These are phyloP conservation scores for Aspergillus texensis DNA, from an alignment of 2,329 filamentous ascomycete genomes.

Conservation along the genomic window DNA sequence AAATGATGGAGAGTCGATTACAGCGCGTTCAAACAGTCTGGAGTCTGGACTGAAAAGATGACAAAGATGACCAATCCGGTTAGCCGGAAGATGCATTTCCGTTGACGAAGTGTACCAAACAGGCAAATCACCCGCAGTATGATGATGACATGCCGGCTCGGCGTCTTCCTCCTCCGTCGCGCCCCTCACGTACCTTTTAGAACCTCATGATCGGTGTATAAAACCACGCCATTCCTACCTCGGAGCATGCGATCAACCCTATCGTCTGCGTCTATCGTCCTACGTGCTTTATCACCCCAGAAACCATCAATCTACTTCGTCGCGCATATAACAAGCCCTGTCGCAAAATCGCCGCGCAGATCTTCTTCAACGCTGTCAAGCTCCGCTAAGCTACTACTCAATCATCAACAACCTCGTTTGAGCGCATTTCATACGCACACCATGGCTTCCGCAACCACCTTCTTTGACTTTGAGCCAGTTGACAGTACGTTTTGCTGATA, in stretches of 20 bases:
- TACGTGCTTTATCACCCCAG: neutral
- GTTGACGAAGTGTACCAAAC: neutral
- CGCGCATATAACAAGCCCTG: neutral
- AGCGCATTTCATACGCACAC: conserved; percentile 26
- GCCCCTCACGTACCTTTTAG: neutral
- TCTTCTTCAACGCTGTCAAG: neutral
- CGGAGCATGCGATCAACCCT: neutral
- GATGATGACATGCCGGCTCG: conserved; percentile 9
- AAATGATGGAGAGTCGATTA: neutral
- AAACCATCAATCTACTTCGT: neutral
- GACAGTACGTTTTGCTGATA: conserved; percentile 51
- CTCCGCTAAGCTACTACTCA: neutral
- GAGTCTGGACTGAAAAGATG: neutral
- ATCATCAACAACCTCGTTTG: neutral
- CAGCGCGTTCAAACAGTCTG: neutral
- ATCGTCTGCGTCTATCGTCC: neutral
- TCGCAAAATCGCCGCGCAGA: neutral
- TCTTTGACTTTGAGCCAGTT: conserved; percentile 62
- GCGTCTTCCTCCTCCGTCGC: neutral
- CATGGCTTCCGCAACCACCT: conserved; percentile 61
- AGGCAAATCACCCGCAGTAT: conserved; percentile 5
- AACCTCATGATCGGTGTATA: neutral
- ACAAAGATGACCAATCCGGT: neutral
- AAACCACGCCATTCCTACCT: neutral
- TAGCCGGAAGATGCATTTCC: neutral